Evolutionary conservation across 2,329 filamentous ascomycete species (phyloP).

Genomic region (Amphichorda felina): DNA sequence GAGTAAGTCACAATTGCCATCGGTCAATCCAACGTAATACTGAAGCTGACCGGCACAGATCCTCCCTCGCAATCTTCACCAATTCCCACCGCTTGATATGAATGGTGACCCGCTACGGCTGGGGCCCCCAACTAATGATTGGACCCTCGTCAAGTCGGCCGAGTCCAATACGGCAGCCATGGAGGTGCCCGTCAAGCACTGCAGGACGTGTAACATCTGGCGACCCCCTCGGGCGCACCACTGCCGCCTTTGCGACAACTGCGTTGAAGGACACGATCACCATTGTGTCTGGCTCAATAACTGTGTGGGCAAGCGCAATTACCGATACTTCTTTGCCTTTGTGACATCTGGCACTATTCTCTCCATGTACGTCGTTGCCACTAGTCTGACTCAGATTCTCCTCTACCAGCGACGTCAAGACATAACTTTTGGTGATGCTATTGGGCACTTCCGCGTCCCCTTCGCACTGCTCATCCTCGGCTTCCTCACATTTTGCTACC

Average conservation of each 20-base stretch:
- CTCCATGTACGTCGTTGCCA: slow-evolving; percentile 61
- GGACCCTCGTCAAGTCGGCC: slow-evolving; percentile 80
- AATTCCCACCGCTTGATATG: slow-evolving; percentile 64
- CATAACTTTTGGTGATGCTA: slow-evolving; percentile 56
- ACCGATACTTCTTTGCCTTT: slow-evolving; percentile 94
- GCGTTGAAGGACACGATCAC: slow-evolving; percentile 92
- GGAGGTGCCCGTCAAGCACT: slow-evolving; percentile 97
- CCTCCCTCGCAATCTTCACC: slow-evolving; percentile 81
- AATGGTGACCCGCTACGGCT: slow-evolving; percentile 71
- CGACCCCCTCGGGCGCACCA: slow-evolving; percentile 91
- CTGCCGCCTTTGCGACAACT: slow-evolving; percentile 94
- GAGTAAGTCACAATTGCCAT: slow-evolving; percentile 52
- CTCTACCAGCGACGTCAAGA: slow-evolving; percentile 53
- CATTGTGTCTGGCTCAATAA: slow-evolving; percentile 99
- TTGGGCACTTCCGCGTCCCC: slow-evolving; percentile 61
- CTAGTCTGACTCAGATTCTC: slow-evolving; percentile 70
- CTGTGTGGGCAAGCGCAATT: slow-evolving; percentile 92
- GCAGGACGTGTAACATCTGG: slow-evolving; percentile 96
- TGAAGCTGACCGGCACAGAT: slow-evolving; percentile 45
- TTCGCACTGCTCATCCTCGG: slow-evolving; percentile 86
- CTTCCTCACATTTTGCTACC: slow-evolving; percentile 64
- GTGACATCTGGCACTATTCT: slow-evolving; percentile 70
- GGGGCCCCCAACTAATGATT: slow-evolving; percentile 81
- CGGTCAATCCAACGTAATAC: no score
- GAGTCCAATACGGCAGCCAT: slow-evolving; percentile 70